A percentile compares a stretch with the other conserved stretches of the same genome.
These are phyloP conservation scores for Cicer chorassanicum DNA, from an alignment of 306 rosid genomes.

Conservation along the genomic window DNA sequence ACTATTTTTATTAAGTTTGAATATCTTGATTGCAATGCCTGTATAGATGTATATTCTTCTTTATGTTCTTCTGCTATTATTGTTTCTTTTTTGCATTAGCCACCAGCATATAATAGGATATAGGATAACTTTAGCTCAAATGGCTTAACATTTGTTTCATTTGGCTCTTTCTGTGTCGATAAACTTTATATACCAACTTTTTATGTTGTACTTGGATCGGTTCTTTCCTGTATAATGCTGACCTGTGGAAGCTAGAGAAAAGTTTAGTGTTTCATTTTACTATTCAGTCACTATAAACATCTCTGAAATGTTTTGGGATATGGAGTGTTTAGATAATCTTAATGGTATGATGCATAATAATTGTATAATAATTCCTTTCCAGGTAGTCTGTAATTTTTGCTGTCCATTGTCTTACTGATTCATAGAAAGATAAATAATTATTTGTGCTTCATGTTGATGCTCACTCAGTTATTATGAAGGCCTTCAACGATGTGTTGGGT, in stretches of 20 bases:
- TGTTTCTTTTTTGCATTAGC: slow-evolving; percentile 2
- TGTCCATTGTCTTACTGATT: background rate
- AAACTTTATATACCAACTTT: background rate
- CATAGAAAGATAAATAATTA: slow-evolving; percentile 20
- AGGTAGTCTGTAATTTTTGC: slow-evolving; percentile 3
- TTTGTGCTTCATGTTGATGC: slow-evolving; percentile 36
- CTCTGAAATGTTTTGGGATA: slow-evolving; percentile 60
- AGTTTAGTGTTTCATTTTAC: slow-evolving; percentile 26
- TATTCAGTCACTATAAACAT: slow-evolving; percentile 61
- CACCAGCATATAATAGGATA: slow-evolving; percentile 8
- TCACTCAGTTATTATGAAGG: slow-evolving; percentile 90
- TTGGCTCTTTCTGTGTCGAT: slow-evolving; percentile 24
- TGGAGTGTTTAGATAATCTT: slow-evolving; percentile 8
- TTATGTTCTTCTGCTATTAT: slow-evolving; percentile 21
- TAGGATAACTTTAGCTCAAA: slow-evolving; percentile 1
- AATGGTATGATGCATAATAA: background rate
- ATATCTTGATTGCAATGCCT: slow-evolving; percentile 17
- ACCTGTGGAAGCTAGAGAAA: slow-evolving; percentile 19
- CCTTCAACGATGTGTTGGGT: slow-evolving; percentile 85
- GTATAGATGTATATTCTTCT: slow-evolving; percentile 9
- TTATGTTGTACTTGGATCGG: background rate
- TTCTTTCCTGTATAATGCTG: slow-evolving; percentile 25
- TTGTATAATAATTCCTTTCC: slow-evolving; percentile 33
- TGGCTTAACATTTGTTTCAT: slow-evolving; percentile 18
- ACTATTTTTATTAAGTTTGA: slow-evolving; percentile 24